Conservation (phyloP, 768 basidiomycete species). For the Russula earlei region DNA sequence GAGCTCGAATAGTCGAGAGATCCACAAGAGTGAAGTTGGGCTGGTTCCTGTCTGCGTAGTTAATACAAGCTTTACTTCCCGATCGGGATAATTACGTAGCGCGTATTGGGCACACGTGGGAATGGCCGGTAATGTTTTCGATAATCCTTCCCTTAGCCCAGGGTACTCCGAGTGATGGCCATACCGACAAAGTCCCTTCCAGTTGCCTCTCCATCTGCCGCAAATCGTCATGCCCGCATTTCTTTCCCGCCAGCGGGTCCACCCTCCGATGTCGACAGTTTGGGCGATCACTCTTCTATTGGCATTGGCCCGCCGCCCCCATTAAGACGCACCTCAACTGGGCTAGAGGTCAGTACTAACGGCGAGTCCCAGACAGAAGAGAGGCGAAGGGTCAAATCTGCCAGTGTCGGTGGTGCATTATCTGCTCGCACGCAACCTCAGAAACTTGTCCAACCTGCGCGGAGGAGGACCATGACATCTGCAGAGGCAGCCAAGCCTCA, state of each 20-base stretch:
- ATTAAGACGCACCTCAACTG: slow-evolving; percentile 12
- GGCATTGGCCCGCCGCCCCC: slow-evolving; percentile 25
- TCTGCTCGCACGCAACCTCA: slow-evolving; percentile 9
- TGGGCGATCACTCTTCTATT: slow-evolving; percentile 16
- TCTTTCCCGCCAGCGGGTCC: slow-evolving; percentile 26
- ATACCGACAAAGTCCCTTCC: slow-evolving; percentile 17
- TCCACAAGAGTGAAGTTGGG: no score
- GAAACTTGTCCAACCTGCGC: slow-evolving; percentile 3
- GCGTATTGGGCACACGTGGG: background rate
- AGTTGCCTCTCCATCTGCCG: slow-evolving; percentile 21
- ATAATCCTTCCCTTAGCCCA: background rate
- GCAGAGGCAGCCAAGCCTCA: slow-evolving; percentile 2
- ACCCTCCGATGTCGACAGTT: slow-evolving; percentile 5
- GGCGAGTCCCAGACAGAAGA: slow-evolving; percentile 20
- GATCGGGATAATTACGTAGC: background rate
- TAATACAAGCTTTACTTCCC: no score
- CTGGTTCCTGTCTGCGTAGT: no score
- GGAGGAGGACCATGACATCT: slow-evolving; percentile 18
- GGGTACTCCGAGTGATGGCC: background rate
- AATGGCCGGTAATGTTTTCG: background rate
- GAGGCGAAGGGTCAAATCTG: slow-evolving; percentile 27
- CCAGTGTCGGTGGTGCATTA: slow-evolving; percentile 16
- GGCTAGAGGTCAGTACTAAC: slow-evolving; percentile 1
- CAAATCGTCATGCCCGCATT: slow-evolving; percentile 25
- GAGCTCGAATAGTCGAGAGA: no score